Conservation (phyloP, 2,329 filamentous ascomycete genomes). For the Coniochaeta prunicola region DNA sequence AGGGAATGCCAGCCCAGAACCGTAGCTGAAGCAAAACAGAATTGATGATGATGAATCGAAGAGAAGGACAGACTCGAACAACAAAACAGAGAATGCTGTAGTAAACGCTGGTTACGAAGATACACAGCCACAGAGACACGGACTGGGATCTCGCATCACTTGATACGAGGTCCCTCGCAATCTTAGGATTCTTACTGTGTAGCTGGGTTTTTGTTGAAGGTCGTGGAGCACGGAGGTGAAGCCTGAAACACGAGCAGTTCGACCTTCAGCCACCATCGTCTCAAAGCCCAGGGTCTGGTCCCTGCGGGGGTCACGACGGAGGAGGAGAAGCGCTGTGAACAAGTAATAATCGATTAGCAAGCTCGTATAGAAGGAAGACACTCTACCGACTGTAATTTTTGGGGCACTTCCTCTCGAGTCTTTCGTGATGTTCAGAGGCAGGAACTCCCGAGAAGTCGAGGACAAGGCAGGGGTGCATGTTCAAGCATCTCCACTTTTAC, state of each 20-base stretch:
- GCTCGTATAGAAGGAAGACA: background rate
- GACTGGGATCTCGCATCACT: background rate
- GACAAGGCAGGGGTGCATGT: too few relatives aligned
- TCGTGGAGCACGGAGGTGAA: background rate
- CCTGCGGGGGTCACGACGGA: background rate
- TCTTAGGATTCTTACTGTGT: background rate
- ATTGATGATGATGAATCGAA: background rate
- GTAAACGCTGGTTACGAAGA: background rate
- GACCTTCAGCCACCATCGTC: slow-evolving; percentile 3
- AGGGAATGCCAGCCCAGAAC: slow-evolving; percentile 1
- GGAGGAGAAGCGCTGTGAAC: background rate
- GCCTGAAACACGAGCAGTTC: slow-evolving; percentile 3
- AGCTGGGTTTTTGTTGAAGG: background rate
- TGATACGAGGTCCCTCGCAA: background rate
- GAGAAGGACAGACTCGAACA: background rate
- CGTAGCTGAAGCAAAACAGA: background rate
- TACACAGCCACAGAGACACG: background rate
- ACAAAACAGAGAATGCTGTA: background rate
- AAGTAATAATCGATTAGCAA: background rate
- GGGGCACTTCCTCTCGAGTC: too few relatives aligned
- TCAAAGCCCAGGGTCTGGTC: background rate
- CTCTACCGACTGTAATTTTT: too few relatives aligned
- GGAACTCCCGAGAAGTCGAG: too few relatives aligned
- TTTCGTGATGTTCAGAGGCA: too few relatives aligned
- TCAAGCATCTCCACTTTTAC: background rate